These are phyloP conservation scores for Lactarius sp. DNA, from an alignment of 768 basidiomycete genomes.

Conservation along the genomic window DNA sequence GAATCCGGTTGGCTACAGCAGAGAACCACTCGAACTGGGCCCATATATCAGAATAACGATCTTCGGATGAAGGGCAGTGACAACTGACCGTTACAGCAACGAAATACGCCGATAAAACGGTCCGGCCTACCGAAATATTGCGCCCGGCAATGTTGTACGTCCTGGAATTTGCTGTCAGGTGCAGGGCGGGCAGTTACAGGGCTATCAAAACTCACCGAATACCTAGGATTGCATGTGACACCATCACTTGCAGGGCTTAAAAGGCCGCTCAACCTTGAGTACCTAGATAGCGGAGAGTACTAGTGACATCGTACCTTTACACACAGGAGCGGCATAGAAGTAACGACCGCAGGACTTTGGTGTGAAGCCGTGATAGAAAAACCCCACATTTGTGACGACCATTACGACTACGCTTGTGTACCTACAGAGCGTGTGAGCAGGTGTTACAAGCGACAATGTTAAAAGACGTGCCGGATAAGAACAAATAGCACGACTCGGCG, in stretches of 20 bases:
- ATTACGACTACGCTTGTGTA: conserved; percentile 44
- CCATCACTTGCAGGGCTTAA: too few relatives aligned
- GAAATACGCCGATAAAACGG: conserved; percentile 27
- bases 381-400: conserved; percentile 39
- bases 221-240: conserved; percentile 34
- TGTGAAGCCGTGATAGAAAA: too few relatives aligned
- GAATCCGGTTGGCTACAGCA: conserved; percentile 20
- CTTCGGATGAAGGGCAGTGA: conserved; percentile 24
- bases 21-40: conserved; percentile 52
- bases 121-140: conserved; percentile 37
- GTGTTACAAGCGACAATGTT: too few relatives aligned
- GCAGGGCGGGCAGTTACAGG: background rate
- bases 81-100: conserved; percentile 40
- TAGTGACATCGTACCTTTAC: conserved; percentile 49
- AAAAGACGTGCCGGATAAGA: too few relatives aligned
- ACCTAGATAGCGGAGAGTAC: background rate
- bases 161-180: too few relatives aligned
- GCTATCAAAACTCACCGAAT: conserved; percentile 40
- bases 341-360: conserved; percentile 40
- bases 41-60: background rate
- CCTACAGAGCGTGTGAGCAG: conserved; percentile 28
- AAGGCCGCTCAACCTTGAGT: background rate
- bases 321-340: conserved; percentile 48
- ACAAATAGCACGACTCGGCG: background rate
- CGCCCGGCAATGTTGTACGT: conserved; percentile 31